These are phyloP conservation scores for Rhododendron ferrugineum DNA, from an alignment of 148 eudicot species.

Conservation along the genomic window DNA sequence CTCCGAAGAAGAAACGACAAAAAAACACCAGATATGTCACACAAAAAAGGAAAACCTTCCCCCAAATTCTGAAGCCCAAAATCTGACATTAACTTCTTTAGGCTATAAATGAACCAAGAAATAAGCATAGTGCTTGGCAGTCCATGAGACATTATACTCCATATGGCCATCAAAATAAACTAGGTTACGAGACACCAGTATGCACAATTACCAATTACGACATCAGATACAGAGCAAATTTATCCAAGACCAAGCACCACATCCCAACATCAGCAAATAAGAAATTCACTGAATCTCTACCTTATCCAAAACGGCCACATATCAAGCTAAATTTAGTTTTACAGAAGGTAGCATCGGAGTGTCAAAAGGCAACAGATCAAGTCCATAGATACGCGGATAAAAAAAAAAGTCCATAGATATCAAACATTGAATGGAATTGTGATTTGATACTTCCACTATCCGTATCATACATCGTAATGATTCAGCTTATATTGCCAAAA, in stretches of 20 bases:
- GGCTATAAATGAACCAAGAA: background rate
- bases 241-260: background rate
- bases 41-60: background rate
- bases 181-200: background rate
- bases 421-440: too few species aligned
- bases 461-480: too few species aligned
- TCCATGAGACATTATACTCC: background rate
- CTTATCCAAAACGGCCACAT: background rate
- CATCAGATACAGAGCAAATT: background rate
- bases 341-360: background rate
- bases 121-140: background rate
- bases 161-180: background rate
- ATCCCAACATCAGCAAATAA: background rate
- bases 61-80: background rate
- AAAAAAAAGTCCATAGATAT: too few species aligned
- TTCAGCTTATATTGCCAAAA: too few species aligned
- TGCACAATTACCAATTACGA: background rate
- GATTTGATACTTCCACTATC: too few species aligned
- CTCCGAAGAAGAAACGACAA: slow-evolving; percentile 25
- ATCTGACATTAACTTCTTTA: background rate
- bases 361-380: background rate
- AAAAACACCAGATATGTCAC: slow-evolving; percentile 3
- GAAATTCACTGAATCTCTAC: background rate
- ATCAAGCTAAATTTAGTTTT: background rate
- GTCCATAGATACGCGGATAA: too few species aligned